Evolutionary conservation across 805 yeast genomes (phyloP), one percentile per base, ranked within the genome.

Genomic region (Kregervanrija fluxuum): DNA sequence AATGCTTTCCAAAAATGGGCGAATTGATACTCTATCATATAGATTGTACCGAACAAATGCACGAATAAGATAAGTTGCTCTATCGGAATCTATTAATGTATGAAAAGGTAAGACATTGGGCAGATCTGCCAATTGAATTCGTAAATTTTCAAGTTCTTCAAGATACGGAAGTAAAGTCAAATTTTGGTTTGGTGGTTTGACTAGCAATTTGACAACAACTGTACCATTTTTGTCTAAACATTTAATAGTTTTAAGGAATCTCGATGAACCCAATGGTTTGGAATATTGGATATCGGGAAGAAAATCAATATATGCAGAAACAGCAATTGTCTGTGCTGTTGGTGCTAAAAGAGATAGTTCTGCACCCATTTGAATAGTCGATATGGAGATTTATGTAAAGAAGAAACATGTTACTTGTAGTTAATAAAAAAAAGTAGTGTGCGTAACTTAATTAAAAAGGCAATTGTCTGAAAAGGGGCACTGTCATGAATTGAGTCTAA

Each of bases 31-130:
- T 48, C 97, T 68, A 57, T 93, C 98, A 59, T 89, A 89, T n/a
- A 90, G 66, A 56, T 85, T 90, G 41, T 83, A 79, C 53, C 81
- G 75, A 48, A 87, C 68, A 67, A 77, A 80, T 49, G 91, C 97
- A 43, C 99, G 75, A 40, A 91, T 79, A 38, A 91, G 61, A 65
- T 91, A 93, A 0, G 93, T 95, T 0, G 98, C 98, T 38, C 97
- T 70, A 43, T 85, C 95, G 0, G 96, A 87, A 56, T 90, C 96
- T 11, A 89, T 71, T 35, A 93, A 69, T 44, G 80, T 77, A 40
- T 77, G 67, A 65, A 82, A 91, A 5, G 93, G 84, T 28, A 89
- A 59, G 4, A 79, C 82, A 54, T 83, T 84, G 10, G 80, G 79
- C 31, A 76, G 61, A 43, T 70, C 75, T 2, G 67, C 57, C 33